Evolutionary conservation across 345 rosid genomes (phyloP), one percentile per base, ranked within the genome.

Genomic region (Corchorus capsularis): DNA sequence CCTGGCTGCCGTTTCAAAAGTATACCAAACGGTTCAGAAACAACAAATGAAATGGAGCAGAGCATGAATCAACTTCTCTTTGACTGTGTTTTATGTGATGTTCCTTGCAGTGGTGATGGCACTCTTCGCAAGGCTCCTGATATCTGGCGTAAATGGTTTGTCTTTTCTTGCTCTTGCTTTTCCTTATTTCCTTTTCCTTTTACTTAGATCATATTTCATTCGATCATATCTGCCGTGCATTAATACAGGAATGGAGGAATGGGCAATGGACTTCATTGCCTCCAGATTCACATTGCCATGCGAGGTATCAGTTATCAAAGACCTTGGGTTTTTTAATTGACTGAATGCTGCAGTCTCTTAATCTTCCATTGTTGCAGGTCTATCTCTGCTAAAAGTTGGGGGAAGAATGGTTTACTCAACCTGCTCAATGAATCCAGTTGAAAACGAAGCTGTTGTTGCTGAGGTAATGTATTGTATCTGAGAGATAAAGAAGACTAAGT

Each of bases 371-470:
- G 47, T 63, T 80, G 72, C 84, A 95, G 99, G 98, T 69, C 61
- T 93, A 39, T 83, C 98, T 63, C 77, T 93, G 77, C 87, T 96
- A 61, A 93, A 92, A 91, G 94, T 92, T 75, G 97, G 97, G 79
- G 99, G 99, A 70, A 91, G 91, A 88, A 93, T 96, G 94, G 92
- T 96, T 76, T 96, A 96, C 87, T 96, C 98, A 4, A 93, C 99
- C 66, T 96, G 98, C 81, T 92, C 98, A n/a, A 91, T 93, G 98
- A 93, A 96, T 85, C 98, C 98, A 76, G 89, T 96, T 63, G 98
- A 96, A 86, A 78, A 96, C 82, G 99, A 96, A 85, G 99, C 98
- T 55, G 99, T 96, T 81, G 96, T 96, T 83, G 92, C 97, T 77
- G 96, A 92, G 90, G 99, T 93, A 87, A 79, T 72, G 17, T 49